These are phyloP conservation scores for Globisporangium emineosum DNA, from an alignment of 352 stramenopile species.

Conservation along the genomic window DNA sequence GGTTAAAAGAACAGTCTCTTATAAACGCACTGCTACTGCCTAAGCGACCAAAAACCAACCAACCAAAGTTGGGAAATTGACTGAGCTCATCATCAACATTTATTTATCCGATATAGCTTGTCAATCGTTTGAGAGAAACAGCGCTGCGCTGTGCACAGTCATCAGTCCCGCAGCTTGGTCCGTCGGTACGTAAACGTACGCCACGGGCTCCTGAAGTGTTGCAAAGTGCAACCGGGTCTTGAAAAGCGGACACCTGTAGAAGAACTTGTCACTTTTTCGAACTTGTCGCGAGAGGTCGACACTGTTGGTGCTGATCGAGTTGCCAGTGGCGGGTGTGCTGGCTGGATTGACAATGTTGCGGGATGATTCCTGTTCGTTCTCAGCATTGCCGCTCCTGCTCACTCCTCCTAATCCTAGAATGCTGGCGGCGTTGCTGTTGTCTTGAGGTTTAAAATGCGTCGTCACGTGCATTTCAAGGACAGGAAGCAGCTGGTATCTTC, in stretches of 20 bases:
- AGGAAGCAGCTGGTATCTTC: conserved; percentile 23
- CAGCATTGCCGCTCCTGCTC: conserved; percentile 5
- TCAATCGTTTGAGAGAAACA: conserved; percentile 32
- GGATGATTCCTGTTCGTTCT: conserved; percentile 10
- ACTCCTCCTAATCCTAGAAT: neutral
- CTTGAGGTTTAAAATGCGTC: conserved; percentile 23
- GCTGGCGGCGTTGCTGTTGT: conserved; percentile 2
- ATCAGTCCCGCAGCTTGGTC: conserved; percentile 26
- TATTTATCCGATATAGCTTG: too few relatives aligned
- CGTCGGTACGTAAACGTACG: conserved; percentile 34
- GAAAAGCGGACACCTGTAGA: conserved; percentile 48
- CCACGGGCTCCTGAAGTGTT: conserved; percentile 30
- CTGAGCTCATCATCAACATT: too few relatives aligned
- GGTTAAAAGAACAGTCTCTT: too few relatives aligned
- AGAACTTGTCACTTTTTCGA: conserved; percentile 15
- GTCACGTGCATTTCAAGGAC: conserved; percentile 27
- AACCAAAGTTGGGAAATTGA: too few relatives aligned
- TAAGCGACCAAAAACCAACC: too few relatives aligned
- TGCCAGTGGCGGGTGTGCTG: neutral
- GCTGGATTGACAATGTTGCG: neutral
- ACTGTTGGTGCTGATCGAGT: neutral
- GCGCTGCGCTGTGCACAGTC: conserved; percentile 25
- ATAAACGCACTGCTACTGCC: too few relatives aligned
- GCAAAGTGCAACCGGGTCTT: conserved; percentile 22
- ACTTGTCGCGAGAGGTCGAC: neutral